Evolutionary conservation across 2,329 filamentous ascomycete genomes (phyloP).

Genomic region (Tricladium varicosporioides): DNA sequence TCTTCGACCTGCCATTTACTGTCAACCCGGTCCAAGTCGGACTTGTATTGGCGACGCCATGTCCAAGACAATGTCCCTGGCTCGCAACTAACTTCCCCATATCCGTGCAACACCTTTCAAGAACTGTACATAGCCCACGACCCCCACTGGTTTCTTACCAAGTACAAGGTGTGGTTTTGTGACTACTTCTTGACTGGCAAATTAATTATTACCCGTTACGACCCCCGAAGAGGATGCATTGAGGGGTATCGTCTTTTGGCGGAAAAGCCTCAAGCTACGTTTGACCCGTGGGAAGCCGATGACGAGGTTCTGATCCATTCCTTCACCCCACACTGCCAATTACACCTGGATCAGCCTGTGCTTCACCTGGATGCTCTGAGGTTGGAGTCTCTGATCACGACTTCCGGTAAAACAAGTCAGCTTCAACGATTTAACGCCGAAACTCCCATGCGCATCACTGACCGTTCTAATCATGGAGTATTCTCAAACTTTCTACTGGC

Average conservation of each 20-base stretch:
- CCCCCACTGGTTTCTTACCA: conserved; percentile 80
- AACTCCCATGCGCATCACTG: conserved; percentile 51
- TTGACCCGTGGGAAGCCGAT: conserved; percentile 65
- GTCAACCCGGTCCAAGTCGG: conserved; percentile 56
- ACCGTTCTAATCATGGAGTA: conserved; percentile 45
- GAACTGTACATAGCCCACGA: conserved; percentile 73
- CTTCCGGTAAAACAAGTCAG: conserved; percentile 20
- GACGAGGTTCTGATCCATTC: conserved; percentile 65
- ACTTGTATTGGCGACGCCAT: conserved; percentile 69
- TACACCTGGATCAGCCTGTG: conserved; percentile 75
- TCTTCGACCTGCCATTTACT: conserved; percentile 62
- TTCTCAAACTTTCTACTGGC: conserved; percentile 69
- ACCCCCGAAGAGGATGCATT: conserved; percentile 70
- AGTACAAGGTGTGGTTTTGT: conserved; percentile 81
- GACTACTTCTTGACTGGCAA: conserved; percentile 72
- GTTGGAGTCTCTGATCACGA: conserved; percentile 11
- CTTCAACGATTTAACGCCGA: conserved; percentile 43
- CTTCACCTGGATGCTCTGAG: conserved; percentile 48
- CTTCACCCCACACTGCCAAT: conserved; percentile 66
- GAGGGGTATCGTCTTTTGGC: conserved; percentile 77
- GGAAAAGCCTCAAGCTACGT: conserved; percentile 51
- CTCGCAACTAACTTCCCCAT: conserved; percentile 48
- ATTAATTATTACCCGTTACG: conserved; percentile 73
- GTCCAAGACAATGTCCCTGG: conserved; percentile 68
- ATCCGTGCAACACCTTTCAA: conserved; percentile 62